A percentile compares a stretch with the other conserved stretches of the same genome.
phyloP scores from a whole-genome alignment of 2,329 filamentous ascomycete species.

The Ophiostoma tasmaniense region DNA sequence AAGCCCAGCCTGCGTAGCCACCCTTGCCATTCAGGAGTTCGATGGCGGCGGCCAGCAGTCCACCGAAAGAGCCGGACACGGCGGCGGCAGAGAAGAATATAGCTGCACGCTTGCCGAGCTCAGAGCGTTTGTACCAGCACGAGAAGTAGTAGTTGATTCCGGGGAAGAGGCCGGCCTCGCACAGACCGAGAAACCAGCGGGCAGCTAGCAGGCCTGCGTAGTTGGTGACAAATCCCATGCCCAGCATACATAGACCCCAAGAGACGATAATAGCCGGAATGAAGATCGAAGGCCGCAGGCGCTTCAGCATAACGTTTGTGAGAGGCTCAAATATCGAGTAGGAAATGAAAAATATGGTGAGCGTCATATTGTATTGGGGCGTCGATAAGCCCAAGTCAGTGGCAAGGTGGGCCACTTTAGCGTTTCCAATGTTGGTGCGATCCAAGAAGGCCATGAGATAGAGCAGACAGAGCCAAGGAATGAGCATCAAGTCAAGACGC shows the following conservation, averaged over 20 bases:
- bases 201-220: conserved; percentile 58
- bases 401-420: conserved; percentile 47
- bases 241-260: conserved; percentile 62
- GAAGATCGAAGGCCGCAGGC: conserved; percentile 66
- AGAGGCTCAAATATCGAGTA: conserved; percentile 72
- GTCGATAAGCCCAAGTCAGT: conserved; percentile 53
- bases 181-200: conserved; percentile 62
- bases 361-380: conserved; percentile 60
- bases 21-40: conserved; percentile 55
- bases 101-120: conserved; percentile 64
- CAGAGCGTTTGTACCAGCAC: conserved; percentile 69
- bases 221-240: conserved; percentile 58
- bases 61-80: conserved; percentile 64
- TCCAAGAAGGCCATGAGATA: conserved; percentile 69
- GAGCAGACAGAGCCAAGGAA: conserved; percentile 52
- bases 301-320: conserved; percentile 74
- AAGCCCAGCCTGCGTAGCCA: conserved; percentile 46
- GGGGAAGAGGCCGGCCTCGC: conserved; percentile 68
- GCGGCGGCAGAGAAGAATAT: conserved; percentile 76
- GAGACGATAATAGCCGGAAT: conserved; percentile 68
- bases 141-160: conserved; percentile 61
- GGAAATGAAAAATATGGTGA: conserved; percentile 81
- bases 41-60: conserved; percentile 60
- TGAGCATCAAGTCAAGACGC: conserved; percentile 29
- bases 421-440: conserved; percentile 69